These are phyloP conservation scores for Trypanosoma rangeli DNA, from an alignment of 208 protist species.

Conservation along the genomic window DNA sequence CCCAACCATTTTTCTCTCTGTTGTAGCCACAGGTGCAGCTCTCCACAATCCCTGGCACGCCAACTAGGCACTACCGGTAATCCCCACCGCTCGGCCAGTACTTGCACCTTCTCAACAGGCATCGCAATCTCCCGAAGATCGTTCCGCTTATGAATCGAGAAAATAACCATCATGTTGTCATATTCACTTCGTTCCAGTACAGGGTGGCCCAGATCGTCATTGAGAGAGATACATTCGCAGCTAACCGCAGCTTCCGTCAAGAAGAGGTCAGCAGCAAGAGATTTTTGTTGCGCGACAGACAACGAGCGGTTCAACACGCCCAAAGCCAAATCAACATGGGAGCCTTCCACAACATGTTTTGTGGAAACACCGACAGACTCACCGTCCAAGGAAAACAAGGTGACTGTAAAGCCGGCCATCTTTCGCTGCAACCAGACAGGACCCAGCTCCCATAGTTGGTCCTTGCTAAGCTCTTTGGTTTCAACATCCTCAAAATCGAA, in stretches of 20 bases:
- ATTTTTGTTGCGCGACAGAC: constrained; percentile 32
- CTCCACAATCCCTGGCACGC: constrained; percentile 8
- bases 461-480: constrained; percentile 35
- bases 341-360: constrained; percentile 81
- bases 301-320: constrained; percentile 37
- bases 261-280: constrained; percentile 55
- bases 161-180: constrained; percentile 54
- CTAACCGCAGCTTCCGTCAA: constrained; percentile 33
- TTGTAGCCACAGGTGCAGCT: constrained; percentile 35
- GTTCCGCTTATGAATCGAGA: constrained; percentile 55
- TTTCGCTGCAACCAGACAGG: constrained; percentile 74
- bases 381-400: constrained; percentile 77
- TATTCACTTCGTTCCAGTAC: constrained; percentile 55
- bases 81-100: constrained; percentile 43
- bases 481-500: constrained; percentile 64
- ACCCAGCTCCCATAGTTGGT: constrained; percentile 39
- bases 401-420: constrained; percentile 88
- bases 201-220: constrained; percentile 60
- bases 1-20: constrained; percentile 40
- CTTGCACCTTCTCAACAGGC: constrained; percentile 28
- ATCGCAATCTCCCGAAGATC: constrained; percentile 51
- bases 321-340: constrained; percentile 66
- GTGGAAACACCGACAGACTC: constrained; percentile 53
- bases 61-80: constrained; percentile 37
- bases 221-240: constrained; percentile 71